These are phyloP conservation scores for Syzygium malaccense DNA, from an alignment of 441 rosid species.

Conservation along the genomic window DNA sequence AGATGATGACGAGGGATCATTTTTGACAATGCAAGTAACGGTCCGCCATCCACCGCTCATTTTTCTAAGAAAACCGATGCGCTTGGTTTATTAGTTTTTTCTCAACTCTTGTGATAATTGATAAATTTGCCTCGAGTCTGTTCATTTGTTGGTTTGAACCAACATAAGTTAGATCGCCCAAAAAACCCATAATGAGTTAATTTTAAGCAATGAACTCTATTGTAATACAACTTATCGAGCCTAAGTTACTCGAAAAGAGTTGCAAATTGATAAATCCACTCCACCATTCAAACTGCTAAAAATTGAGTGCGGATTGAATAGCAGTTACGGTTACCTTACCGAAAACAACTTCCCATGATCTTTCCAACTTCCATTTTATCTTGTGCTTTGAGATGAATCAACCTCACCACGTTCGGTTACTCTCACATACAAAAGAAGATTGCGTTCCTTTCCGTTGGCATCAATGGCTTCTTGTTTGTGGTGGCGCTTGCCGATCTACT, in stretches of 20 bases:
- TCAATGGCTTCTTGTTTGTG: conserved; percentile 31
- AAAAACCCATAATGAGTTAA: background rate
- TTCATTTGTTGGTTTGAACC: background rate
- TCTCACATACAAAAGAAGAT: background rate
- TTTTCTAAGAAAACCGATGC: too few relatives aligned
- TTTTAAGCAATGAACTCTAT: background rate
- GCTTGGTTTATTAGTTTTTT: background rate
- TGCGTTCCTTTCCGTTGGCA: background rate
- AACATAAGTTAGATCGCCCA: background rate
- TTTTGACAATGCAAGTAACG: too few relatives aligned
- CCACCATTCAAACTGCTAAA: background rate
- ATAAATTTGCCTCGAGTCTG: background rate
- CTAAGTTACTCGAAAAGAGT: background rate
- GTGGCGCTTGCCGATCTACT: conserved; percentile 57
- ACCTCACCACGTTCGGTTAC: background rate
- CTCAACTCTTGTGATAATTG: background rate
- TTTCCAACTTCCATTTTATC: background rate
- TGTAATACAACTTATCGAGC: background rate
- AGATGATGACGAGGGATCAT: background rate
- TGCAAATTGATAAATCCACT: background rate
- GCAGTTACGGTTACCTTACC: background rate
- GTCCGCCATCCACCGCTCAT: too few relatives aligned
- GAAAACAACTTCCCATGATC: background rate
- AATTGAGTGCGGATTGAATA: background rate
- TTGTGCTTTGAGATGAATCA: background rate